Evolutionary conservation across 192 early-diverging fungal species (phyloP).

Genomic region (Gonapodya prolifera): DNA sequence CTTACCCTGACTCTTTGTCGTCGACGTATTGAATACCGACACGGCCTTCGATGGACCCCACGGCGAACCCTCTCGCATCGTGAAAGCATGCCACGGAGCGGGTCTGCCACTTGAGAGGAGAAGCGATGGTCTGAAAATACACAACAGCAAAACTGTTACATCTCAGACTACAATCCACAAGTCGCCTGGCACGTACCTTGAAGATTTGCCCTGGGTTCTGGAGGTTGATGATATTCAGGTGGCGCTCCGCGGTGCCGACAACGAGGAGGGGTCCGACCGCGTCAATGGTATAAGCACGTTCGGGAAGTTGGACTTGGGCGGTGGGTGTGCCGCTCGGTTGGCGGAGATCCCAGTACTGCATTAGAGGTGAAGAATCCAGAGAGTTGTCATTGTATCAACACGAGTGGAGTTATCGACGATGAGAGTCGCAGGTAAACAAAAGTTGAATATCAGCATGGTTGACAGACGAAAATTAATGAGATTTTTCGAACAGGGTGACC

Average conservation of each 20-base stretch:
- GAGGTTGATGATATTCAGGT: slow-evolving; percentile 68
- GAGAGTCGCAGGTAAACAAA: slow-evolving; percentile 6
- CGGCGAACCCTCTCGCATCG: slow-evolving; percentile 64
- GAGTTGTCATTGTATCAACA: no score
- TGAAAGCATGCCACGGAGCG: slow-evolving; percentile 69
- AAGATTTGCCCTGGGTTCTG: slow-evolving; percentile 59
- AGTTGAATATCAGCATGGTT: slow-evolving; percentile 11
- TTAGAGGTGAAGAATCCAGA: no score
- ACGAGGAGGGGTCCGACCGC: slow-evolving; percentile 64
- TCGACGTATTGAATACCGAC: slow-evolving; percentile 88
- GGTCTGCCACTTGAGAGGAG: slow-evolving; percentile 68
- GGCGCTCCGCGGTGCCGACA: slow-evolving; percentile 83
- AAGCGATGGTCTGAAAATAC: slow-evolving; percentile 15
- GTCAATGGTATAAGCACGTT: slow-evolving; percentile 89
- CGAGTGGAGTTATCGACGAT: no score
- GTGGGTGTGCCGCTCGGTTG: slow-evolving; percentile 62
- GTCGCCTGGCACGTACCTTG: slow-evolving; percentile 37
- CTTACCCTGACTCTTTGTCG: slow-evolving; percentile 44
- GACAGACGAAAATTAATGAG: no score
- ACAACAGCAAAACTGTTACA: not conserved
- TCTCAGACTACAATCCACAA: not conserved
- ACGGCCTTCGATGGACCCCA: slow-evolving; percentile 90
- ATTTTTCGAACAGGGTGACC: no score
- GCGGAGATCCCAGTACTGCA: slow-evolving; percentile 92
- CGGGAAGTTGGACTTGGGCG: slow-evolving; percentile 59